A percentile compares a stretch with the other conserved stretches of the same genome.
These are phyloP conservation scores for Vigna mungo DNA, from an alignment of 306 rosid genomes.

Conservation along the genomic window DNA sequence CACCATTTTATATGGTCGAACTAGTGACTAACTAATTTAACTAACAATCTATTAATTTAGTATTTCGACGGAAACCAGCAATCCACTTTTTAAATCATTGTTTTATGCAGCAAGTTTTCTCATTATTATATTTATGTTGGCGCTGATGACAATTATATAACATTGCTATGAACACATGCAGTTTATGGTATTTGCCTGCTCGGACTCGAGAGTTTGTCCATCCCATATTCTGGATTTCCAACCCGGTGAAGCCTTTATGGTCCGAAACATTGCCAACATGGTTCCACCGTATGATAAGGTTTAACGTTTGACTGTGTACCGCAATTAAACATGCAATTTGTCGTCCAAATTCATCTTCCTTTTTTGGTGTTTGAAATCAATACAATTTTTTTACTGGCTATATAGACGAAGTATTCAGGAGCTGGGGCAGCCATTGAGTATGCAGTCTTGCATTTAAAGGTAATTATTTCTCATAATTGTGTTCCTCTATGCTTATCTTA, in stretches of 20 bases:
- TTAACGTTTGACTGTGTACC: constrained; percentile 6
- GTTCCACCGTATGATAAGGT: constrained; percentile 95
- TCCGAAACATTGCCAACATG: constrained; percentile 98
- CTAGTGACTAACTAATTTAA: too few relatives aligned
- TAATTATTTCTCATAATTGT: constrained; percentile 28
- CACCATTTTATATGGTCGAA: too few relatives aligned
- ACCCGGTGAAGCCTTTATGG: constrained; percentile 95
- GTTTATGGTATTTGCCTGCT: constrained; percentile 98
- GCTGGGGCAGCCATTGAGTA: constrained; percentile 98
- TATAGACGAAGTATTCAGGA: constrained; percentile 84
- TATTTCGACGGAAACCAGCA: too few relatives aligned
- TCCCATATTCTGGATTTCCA: constrained; percentile 89
- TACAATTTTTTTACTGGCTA: neutral
- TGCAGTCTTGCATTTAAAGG: constrained; percentile 88
- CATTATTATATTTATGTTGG: constrained; percentile 1
- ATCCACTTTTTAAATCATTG: too few relatives aligned
- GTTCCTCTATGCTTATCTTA: constrained; percentile 8
- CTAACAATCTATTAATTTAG: too few relatives aligned
- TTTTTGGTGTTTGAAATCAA: constrained; percentile 24
- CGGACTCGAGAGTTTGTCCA: constrained; percentile 96
- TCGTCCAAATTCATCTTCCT: neutral
- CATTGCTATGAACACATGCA: constrained; percentile 45
- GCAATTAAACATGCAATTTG: constrained; percentile 47
- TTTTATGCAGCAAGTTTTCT: neutral
- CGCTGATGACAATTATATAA: neutral